Evolutionary conservation across 176 grass and related monocot genomes (phyloP).

Genomic region (Chrysopogon serrulatus): DNA sequence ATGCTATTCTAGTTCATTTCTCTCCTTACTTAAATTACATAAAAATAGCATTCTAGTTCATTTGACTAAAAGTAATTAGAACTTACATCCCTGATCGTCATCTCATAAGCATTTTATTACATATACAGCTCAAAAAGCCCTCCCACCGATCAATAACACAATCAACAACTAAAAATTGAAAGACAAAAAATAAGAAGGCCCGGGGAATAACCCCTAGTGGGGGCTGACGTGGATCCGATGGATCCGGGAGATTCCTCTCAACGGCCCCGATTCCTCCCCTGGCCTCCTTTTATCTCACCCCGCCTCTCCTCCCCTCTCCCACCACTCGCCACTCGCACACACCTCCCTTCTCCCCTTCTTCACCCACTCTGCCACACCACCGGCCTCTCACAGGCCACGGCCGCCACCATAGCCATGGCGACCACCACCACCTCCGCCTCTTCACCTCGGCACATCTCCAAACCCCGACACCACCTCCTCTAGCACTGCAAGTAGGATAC

Average conservation of each 20-base stretch:
- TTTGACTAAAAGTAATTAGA: too few species aligned
- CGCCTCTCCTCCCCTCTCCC: neutral
- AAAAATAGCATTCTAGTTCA: too few species aligned
- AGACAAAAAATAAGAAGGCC: neutral
- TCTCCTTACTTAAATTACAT: too few species aligned
- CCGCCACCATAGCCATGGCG: conserved; percentile 14
- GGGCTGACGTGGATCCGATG: conserved; percentile 29
- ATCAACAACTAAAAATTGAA: neutral
- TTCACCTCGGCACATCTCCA: neutral
- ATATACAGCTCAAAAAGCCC: too few species aligned
- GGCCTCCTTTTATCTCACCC: conserved; percentile 41
- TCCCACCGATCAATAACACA: too few species aligned
- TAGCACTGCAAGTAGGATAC: too few species aligned
- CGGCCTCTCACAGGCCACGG: neutral
- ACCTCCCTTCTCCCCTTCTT: neutral
- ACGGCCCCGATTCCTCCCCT: conserved; percentile 44
- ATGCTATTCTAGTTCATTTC: too few species aligned
- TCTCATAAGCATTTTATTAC: too few species aligned
- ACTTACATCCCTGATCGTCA: too few species aligned
- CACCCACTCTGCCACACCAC: neutral
- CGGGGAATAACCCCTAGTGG: neutral
- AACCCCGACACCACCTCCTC: too few species aligned
- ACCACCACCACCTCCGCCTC: neutral
- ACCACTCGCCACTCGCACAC: neutral
- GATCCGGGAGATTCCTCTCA: conserved; percentile 39